Conservation (phyloP, 768 basidiomycete species). For the Boletus rufocinnamomeus region DNA sequence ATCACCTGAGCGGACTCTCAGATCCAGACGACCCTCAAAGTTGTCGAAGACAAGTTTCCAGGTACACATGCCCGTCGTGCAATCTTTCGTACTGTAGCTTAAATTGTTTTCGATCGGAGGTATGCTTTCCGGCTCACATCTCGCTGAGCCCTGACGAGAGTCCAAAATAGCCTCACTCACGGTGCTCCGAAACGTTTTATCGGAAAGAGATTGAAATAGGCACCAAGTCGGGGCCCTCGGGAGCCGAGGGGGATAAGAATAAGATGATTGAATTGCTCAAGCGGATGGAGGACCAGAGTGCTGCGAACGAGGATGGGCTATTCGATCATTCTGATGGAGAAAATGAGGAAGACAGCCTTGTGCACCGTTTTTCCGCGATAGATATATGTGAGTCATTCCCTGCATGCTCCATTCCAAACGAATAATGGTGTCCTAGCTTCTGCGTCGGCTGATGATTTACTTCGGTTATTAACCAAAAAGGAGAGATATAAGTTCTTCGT, state of each 20-base stretch:
- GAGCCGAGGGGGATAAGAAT: constrained; percentile 55
- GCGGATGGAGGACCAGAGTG: constrained; percentile 66
- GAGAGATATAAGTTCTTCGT: constrained; percentile 63
- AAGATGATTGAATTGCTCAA: constrained; percentile 72
- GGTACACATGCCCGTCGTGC: constrained; percentile 82
- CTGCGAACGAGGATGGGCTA: constrained; percentile 39
- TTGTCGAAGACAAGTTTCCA: constrained; percentile 73
- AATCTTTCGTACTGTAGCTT: constrained; percentile 82
- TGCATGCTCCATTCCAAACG: neutral
- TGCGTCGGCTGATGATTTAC: constrained; percentile 56
- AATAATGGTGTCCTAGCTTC: constrained; percentile 43
- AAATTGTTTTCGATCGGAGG: constrained; percentile 74
- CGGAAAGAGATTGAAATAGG: constrained; percentile 69
- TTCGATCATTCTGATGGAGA: constrained; percentile 39
- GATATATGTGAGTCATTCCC: constrained; percentile 56
- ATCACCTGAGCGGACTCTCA: constrained; percentile 6
- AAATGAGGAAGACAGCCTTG: constrained; percentile 47
- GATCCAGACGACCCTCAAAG: constrained; percentile 38
- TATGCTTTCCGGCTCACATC: constrained; percentile 34
- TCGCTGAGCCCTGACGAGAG: neutral
- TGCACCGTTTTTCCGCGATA: constrained; percentile 51
- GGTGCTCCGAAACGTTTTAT: constrained; percentile 84
- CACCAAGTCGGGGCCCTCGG: constrained; percentile 57
- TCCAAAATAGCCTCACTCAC: constrained; percentile 52
- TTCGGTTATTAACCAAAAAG: constrained; percentile 58